Evolutionary conservation across 164 flowering plant genomes (phyloP).

Genomic region (Stephania cephalantha): DNA sequence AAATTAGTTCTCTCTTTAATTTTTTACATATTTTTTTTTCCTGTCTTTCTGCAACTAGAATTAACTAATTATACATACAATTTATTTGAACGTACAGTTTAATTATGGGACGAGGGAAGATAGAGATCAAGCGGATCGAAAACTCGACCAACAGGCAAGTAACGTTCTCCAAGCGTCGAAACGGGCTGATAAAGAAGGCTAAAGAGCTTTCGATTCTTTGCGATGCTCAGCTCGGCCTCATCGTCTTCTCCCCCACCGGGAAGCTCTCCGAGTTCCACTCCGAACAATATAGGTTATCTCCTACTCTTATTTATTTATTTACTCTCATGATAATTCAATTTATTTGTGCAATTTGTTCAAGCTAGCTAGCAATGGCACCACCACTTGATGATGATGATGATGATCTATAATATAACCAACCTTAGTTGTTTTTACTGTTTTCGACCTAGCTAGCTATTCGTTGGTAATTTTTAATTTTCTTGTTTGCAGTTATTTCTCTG

Average conservation of each 20-base stretch:
- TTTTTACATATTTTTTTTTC: background rate
- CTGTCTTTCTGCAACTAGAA: background rate
- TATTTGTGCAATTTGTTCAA: background rate
- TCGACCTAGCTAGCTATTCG: too few relatives aligned
- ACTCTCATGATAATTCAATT: background rate
- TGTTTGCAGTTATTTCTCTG: background rate
- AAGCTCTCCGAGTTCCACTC: slow-evolving; percentile 27
- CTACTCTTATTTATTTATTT: background rate
- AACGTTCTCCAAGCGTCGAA: slow-evolving; percentile 49
- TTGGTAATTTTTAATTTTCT: background rate
- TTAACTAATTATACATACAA: background rate
- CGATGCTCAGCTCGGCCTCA: slow-evolving; percentile 48
- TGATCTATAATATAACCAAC: too few relatives aligned
- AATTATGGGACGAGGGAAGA: slow-evolving; percentile 55
- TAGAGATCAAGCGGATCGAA: slow-evolving; percentile 55
- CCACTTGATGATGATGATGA: too few relatives aligned
- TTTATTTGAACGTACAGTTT: background rate
- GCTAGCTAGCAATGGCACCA: too few relatives aligned
- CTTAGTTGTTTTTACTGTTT: background rate
- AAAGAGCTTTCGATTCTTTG: slow-evolving; percentile 48
- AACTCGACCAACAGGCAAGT: slow-evolving; percentile 50
- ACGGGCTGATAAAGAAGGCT: slow-evolving; percentile 56
- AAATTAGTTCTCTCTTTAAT: background rate
- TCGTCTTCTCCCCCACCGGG: slow-evolving; percentile 46
- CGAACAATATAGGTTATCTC: background rate